Base-by-base conservation (phyloP, 805 yeast genomes). In the Pichia nakasei region DNA sequence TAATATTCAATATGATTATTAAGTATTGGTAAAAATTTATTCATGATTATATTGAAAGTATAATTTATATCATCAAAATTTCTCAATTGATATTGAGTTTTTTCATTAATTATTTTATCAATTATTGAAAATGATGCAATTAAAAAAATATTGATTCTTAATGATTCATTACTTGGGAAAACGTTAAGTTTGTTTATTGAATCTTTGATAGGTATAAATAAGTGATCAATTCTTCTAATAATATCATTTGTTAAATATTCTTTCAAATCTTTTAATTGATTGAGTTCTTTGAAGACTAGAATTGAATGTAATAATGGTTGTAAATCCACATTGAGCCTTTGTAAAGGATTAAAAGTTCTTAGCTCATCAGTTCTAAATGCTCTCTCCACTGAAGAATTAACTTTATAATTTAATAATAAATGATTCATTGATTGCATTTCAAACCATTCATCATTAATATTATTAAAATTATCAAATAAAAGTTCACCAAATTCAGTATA, bases 301-400 rank as follows among this genome's bases (percentile, higher is more conserved):
- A 85, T 74, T 4, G 94, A 80, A 63, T 91, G 96, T 60, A 78
- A 85, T 24, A 91, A 68, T 7, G 88, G 83, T n/a, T 78, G 73
- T 45, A 89, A 61, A 44, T 80, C 80, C 27, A 87, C 70, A n/a
- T 59, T 56, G 5, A 66, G 65, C 41, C 72, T 75, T 8, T 69
- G 65, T 39, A 81, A 63, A 3, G 80, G 69, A 51, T 74, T 69
- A 45, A 74, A 72, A 31, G 50, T 50, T 66, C 69, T 45, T 60
- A 58, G 41, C 19, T 52, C 41, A 9, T 66, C 64, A 0, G 80
- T 70, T 53, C 97, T 70, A 57, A 87, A 68, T 7, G 95, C 77
- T 8, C 76, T 61, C 60, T 91, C 97, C 5, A 89, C 85, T 0
- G 95, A 85, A 0, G 96, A 85, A 59, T 89, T 89, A 51, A 91